Conservation (phyloP, 176 grass and related monocot genomes). For the Phoenix dactylifera region DNA sequence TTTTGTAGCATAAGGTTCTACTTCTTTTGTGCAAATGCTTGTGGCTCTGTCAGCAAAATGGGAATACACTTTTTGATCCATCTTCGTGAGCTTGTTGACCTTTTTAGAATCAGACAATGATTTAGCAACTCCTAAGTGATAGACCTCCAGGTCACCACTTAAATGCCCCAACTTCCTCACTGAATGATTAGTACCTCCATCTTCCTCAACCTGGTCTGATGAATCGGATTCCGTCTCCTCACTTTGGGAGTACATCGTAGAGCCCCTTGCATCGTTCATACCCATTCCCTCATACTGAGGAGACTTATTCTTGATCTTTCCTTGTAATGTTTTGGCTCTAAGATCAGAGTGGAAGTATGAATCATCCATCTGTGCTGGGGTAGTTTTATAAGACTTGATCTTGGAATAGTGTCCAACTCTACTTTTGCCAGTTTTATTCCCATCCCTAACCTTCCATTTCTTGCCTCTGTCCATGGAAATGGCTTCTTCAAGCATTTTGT, state of each 20-base stretch:
- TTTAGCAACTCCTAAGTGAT: slow-evolving; percentile 23
- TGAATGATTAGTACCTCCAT: slow-evolving; percentile 8
- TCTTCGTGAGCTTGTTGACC: slow-evolving; percentile 25
- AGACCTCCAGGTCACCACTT: slow-evolving; percentile 17
- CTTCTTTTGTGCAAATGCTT: slow-evolving; percentile 26
- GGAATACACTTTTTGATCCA: slow-evolving; percentile 33
- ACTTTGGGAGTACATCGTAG: slow-evolving; percentile 36
- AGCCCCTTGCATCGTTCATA: slow-evolving; percentile 34
- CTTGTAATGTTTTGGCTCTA: slow-evolving; percentile 30
- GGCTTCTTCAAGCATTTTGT: slow-evolving; percentile 8
- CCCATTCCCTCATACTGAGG: slow-evolving; percentile 27
- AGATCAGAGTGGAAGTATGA: slow-evolving; percentile 24
- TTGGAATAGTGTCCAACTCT: slow-evolving; percentile 29
- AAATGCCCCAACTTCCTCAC: slow-evolving; percentile 20
- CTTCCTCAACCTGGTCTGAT: slow-evolving; percentile 47
- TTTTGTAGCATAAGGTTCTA: slow-evolving; percentile 45
- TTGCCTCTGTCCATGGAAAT: neutral
- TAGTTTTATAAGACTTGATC: slow-evolving; percentile 40
- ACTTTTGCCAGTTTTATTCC: slow-evolving; percentile 31
- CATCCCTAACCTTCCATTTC: slow-evolving; percentile 20
- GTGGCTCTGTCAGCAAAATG: neutral
- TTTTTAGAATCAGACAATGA: slow-evolving; percentile 34
- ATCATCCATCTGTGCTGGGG: slow-evolving; percentile 27
- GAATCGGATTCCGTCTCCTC: slow-evolving; percentile 89
- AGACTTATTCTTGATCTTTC: slow-evolving; percentile 31